Conservation (phyloP, 2,329 filamentous ascomycete genomes). For the Sarocladium strictum region DNA sequence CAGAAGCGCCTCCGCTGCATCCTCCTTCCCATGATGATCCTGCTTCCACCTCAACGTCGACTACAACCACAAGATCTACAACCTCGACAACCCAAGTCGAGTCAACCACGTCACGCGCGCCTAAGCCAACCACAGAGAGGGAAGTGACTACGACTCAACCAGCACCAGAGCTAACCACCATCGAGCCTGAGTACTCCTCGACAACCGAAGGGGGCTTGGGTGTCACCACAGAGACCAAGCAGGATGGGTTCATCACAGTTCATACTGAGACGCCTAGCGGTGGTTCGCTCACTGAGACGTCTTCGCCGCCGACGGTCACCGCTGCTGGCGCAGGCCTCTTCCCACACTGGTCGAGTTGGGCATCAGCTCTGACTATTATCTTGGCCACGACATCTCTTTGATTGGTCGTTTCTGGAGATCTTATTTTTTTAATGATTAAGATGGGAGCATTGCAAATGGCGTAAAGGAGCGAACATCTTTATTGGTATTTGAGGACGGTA, state of each 20-base stretch:
- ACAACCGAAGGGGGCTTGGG: not conserved
- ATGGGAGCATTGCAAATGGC: not conserved
- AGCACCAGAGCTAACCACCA: not conserved
- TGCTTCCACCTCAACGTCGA: not conserved
- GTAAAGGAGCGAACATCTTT: not conserved
- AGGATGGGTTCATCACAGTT: not conserved
- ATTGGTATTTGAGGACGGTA: not conserved
- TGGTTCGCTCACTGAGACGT: not conserved
- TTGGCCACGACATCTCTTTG: not conserved
- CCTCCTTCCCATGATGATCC: not conserved
- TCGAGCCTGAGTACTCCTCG: not conserved
- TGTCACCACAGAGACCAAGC: not conserved
- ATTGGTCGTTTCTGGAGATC: not conserved
- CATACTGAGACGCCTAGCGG: not conserved
- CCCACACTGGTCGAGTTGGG: not conserved
- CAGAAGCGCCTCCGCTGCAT: slow-evolving; percentile 6
- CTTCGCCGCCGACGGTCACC: not conserved
- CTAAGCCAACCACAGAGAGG: not conserved
- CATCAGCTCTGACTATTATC: not conserved
- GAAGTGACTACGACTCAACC: not conserved
- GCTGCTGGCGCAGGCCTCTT: not conserved
- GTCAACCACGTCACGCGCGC: not conserved
- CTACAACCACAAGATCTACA: not conserved
- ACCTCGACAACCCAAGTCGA: not conserved
- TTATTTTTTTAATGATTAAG: not conserved